These are phyloP conservation scores for Dipteronia dyeriana DNA, from an alignment of 345 rosid genomes.

Conservation along the genomic window DNA sequence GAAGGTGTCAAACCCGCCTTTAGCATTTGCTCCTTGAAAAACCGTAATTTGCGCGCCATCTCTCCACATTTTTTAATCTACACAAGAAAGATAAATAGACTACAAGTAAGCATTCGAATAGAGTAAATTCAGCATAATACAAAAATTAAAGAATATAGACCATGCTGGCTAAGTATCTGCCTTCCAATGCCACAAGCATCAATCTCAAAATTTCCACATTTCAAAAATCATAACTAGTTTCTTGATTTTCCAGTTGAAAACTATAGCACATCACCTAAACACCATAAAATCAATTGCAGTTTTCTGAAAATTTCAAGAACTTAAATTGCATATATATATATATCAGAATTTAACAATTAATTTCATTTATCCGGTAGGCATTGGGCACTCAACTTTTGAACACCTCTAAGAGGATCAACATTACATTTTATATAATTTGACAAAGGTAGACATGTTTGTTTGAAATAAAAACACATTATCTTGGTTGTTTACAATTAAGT, in stretches of 20 bases:
- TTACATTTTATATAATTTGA: too few species aligned
- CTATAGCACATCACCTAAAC: neutral
- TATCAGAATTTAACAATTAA: slow-evolving; percentile 10
- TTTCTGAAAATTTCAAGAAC: neutral
- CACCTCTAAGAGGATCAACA: too few species aligned
- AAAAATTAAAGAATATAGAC: neutral
- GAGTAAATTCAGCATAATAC: neutral
- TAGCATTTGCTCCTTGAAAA: slow-evolving; percentile 88
- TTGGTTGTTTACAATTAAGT: neutral
- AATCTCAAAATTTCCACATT: neutral
- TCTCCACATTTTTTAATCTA: slow-evolving; percentile 91
- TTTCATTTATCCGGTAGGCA: neutral
- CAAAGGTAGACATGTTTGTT: too few species aligned
- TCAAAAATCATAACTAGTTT: neutral
- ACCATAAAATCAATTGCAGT: neutral
- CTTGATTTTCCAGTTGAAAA: neutral
- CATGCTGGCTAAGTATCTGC: neutral
- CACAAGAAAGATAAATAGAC: slow-evolving; percentile 19
- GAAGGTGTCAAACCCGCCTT: slow-evolving; percentile 68
- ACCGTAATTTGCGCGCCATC: slow-evolving; percentile 86
- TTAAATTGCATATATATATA: neutral
- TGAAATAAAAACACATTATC: too few species aligned
- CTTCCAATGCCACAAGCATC: neutral
- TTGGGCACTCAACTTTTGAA: neutral
- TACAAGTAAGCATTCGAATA: neutral